Base-by-base conservation (phyloP, 2,329 filamentous ascomycete genomes). In the Fusarium albosuccineum region DNA sequence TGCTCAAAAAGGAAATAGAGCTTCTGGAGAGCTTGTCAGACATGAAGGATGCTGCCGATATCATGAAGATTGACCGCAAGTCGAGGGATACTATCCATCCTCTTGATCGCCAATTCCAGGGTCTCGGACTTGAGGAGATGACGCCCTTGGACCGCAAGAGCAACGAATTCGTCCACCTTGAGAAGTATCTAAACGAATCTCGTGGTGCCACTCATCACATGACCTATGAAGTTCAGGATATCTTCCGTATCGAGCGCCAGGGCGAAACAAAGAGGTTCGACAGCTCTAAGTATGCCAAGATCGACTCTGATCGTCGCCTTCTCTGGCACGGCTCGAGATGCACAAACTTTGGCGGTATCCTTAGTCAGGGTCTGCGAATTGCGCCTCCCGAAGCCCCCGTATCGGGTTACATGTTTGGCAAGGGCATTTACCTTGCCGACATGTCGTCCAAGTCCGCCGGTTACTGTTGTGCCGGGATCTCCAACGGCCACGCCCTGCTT, bases 381-480 rank as follows among this genome's bases (percentile, higher is more conserved):
- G 94, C 94, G 7, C 94, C 94, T 0, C 91, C 91, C 0, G 91
- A 97, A 77, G 93, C 93, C 0, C 94, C 93, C 0, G 89, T 89
- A 0, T 86, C 84, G 5, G 92, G 92, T 2, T 94, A 95, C 81
- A 95, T 95, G 91, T 97, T 97, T 70, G 93, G 91, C 59, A 97
- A 97, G 78, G 93, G 93, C 44, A 91, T 97, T 46, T 97, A 97
- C 75, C 86, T 97, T 3, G 93, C 93, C 3, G 93, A 97, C 73
- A 94, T 94, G 85, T 91, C 89, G 0, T 91, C 87, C 75, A 97
- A 97, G 79, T 93, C 91, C 3, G 92, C 92, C 14, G 88, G 88
- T 71, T 97, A 97, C 80, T 96, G 92, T 75, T 85, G 78, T 53
- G 76, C 87, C 0, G 75, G 79, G 67, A 85, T 81, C 62, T 91